These are phyloP conservation scores for Cicer bijugum DNA, from an alignment of 306 rosid species.

Conservation along the genomic window DNA sequence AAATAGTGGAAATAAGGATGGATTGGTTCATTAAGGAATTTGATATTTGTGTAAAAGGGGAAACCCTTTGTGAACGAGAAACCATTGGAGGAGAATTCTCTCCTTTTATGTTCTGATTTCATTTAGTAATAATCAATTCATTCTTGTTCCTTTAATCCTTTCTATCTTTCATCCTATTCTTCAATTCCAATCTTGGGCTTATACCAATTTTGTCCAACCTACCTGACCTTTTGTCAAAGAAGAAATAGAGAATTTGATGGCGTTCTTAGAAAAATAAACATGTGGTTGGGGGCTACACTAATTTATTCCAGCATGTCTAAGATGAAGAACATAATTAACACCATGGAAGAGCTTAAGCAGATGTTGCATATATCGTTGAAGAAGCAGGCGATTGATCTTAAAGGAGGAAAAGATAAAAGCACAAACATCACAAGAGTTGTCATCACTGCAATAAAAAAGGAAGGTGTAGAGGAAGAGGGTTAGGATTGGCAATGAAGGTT, in stretches of 20 bases:
- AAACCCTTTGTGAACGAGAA: neutral
- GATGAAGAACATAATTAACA: too few relatives aligned
- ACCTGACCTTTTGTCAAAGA: neutral
- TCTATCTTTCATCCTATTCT: neutral
- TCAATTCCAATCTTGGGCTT: neutral
- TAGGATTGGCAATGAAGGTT: neutral
- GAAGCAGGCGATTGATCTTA: too few relatives aligned
- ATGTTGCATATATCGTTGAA: too few relatives aligned
- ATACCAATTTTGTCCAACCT: neutral
- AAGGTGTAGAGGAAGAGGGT: neutral
- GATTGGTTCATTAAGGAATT: neutral
- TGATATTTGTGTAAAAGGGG: constrained; percentile 5
- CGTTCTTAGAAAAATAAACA: too few relatives aligned
- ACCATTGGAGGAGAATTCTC: neutral
- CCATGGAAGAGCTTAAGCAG: too few relatives aligned
- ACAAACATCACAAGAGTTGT: neutral
- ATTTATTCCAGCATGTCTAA: too few relatives aligned
- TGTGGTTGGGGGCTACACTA: too few relatives aligned
- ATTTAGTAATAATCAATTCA: neutral
- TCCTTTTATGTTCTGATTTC: neutral
- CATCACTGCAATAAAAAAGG: neutral
- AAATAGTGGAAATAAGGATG: neutral
- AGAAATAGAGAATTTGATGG: neutral
- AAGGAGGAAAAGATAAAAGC: too few relatives aligned
- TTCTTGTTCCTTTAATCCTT: neutral